Evolutionary conservation across 192 early-diverging fungal genomes (phyloP), one percentile per base, ranked within the genome.

Genomic region (Podila minutissima): DNA sequence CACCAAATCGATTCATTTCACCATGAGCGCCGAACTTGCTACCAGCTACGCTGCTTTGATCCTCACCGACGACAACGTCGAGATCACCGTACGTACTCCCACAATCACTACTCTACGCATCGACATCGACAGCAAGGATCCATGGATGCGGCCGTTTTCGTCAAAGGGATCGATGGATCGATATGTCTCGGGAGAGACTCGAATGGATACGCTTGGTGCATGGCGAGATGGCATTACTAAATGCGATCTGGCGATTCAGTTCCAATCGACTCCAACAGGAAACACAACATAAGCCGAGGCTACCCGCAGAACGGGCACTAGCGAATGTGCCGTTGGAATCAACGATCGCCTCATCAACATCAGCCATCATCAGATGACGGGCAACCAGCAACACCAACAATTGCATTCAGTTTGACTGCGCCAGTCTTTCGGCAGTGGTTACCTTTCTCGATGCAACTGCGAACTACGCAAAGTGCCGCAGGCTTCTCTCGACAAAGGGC

Each of bases 61-160:
- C 92, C 97, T 99, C 84, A 89, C 95, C 88, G 98, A 99, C 86
- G 98, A 98, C 86, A 93, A 95, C 82, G 86, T 97, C 85, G 96
- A 93, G 75, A 95, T 99, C 91, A 96, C 96, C 77, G 97, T 98
- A 62, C 62, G 53, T 59, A 28, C 53, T 24, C 17, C 57, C n/a
- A n/a, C 50, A 6, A 32, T 15, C 33, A 38, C n/a, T 12, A 35
- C 48, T 29, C 5, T 29, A n/a, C 48, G 11, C 22, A 66, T 32
- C 38, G 61, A 61, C 49, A 59, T 61, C 46, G 58, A 46, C 41
- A 13, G 41, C 41, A 46, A 15, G 41, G 41, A 46, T 2, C 15
- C 58, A 73, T 13, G 46, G 8, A 37, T 33, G 22, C 31, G 46
- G 72, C 8, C 22, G 59, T 22, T 49, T n/a, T 72, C 71, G 32